These are phyloP conservation scores for Colletotrichum orchidophilum DNA, from an alignment of 2,329 filamentous ascomycete genomes.

Conservation along the genomic window DNA sequence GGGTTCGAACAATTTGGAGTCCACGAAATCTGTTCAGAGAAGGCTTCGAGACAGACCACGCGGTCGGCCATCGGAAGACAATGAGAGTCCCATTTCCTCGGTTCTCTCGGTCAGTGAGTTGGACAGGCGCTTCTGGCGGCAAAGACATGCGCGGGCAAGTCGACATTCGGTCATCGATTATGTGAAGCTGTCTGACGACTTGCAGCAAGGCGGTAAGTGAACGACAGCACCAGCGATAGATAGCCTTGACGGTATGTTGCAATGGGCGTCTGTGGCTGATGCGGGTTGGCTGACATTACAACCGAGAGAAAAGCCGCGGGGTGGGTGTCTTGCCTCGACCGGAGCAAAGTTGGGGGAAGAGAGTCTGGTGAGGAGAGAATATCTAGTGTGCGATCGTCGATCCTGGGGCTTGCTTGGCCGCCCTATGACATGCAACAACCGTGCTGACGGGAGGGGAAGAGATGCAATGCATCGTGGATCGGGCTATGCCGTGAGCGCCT, in stretches of 20 bases:
- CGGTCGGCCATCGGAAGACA: neutral
- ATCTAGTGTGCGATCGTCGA: constrained; percentile 9
- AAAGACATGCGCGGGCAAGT: neutral
- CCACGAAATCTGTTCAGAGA: neutral
- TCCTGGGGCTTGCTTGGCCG: neutral
- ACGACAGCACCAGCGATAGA: neutral
- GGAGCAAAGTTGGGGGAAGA: neutral
- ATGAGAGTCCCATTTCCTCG: neutral
- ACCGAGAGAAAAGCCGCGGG: neutral
- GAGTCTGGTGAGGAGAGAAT: neutral
- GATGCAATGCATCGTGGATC: constrained; percentile 29
- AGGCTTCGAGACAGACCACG: neutral
- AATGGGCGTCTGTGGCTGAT: neutral
- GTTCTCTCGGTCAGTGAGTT: neutral
- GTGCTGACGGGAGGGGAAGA: neutral
- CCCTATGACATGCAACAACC: constrained; percentile 4
- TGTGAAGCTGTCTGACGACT: constrained; percentile 4
- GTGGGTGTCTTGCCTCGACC: neutral
- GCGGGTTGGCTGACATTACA: constrained; percentile 1
- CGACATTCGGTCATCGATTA: neutral
- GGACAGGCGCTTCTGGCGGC: constrained; percentile 5
- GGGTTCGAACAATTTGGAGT: neutral
- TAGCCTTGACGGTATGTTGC: constrained; percentile 1
- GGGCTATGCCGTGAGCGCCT: constrained; percentile 15
- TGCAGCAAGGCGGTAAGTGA: constrained; percentile 4